Percentiles rank a stretch among this genome's conserved stretches.
Evolutionary conservation across 2,329 filamentous ascomycete species (phyloP).

Genomic region (Alternaria longipes): DNA sequence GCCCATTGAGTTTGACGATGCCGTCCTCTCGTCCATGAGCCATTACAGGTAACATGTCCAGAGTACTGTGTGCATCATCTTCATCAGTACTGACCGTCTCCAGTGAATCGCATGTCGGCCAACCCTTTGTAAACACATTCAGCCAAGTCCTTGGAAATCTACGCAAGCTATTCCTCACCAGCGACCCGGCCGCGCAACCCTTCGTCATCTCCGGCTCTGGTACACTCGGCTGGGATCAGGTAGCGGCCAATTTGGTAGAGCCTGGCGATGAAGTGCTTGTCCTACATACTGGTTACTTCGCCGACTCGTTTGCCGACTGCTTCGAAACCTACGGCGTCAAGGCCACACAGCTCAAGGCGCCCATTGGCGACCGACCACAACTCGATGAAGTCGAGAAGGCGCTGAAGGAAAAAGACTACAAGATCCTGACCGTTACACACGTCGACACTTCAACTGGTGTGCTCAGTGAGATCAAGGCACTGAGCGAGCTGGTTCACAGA

Average conservation of each 20-base stretch:
- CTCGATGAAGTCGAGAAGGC: slow-evolving; percentile 88
- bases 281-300: slow-evolving; percentile 96
- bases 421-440: slow-evolving; percentile 92
- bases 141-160: slow-evolving; percentile 88
- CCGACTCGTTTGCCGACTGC: slow-evolving; percentile 92
- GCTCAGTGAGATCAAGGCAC: slow-evolving; percentile 84
- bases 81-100: slow-evolving; percentile 9
- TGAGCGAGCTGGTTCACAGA: slow-evolving; percentile 82
- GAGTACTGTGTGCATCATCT: background rate
- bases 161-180: slow-evolving; percentile 93
- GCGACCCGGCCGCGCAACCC: slow-evolving; percentile 81
- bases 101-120: slow-evolving; percentile 93
- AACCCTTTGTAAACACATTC: slow-evolving; percentile 88
- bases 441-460: slow-evolving; percentile 98
- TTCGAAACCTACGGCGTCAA: slow-evolving; percentile 90
- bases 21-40: slow-evolving; percentile 91
- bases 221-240: slow-evolving; percentile 95
- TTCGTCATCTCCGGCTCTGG: slow-evolving; percentile 95
- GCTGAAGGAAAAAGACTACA: slow-evolving; percentile 89
- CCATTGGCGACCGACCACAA: slow-evolving; percentile 87
- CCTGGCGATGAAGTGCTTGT: slow-evolving; percentile 90
- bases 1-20: slow-evolving; percentile 98
- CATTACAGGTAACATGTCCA: slow-evolving; percentile 75
- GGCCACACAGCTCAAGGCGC: slow-evolving; percentile 87
- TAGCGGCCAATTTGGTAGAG: slow-evolving; percentile 92